A percentile compares a stretch with the other conserved stretches of the same genome.
Evolutionary conservation across 768 basidiomycete species (phyloP).

Genomic region (Russula brevipes): DNA sequence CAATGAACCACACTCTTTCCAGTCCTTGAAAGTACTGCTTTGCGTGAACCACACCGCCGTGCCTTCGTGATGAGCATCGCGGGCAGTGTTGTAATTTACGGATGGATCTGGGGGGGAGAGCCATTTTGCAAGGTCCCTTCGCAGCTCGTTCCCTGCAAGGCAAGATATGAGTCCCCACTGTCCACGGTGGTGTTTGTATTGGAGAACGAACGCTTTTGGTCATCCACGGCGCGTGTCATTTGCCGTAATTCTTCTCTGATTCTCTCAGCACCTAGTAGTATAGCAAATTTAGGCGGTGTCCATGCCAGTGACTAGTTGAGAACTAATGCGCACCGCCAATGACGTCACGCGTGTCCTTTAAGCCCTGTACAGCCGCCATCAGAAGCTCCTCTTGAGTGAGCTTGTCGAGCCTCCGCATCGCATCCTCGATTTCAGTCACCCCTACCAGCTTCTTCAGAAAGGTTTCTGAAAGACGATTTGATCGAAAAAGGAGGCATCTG

Average conservation of each 20-base stretch:
- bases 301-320: neutral
- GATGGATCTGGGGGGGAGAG: neutral
- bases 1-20: too few species aligned
- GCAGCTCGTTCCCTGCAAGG: neutral
- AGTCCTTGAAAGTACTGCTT: too few species aligned
- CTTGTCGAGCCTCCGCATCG: neutral
- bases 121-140: neutral
- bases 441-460: neutral
- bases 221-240: neutral
- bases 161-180: neutral
- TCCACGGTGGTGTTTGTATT: neutral
- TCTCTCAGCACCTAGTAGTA: neutral
- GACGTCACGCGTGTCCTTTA: neutral
- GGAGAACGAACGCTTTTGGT: neutral
- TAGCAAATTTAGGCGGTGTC: too few species aligned
- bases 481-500: neutral
- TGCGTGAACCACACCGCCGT: too few species aligned
- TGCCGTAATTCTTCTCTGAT: neutral
- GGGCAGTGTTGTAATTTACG: too few species aligned
- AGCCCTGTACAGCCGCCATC: neutral
- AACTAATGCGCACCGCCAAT: neutral
- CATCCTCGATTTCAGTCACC: neutral
- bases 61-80: too few species aligned
- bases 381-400: neutral
- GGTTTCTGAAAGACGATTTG: neutral